Conservation (phyloP, 1,139 yeast species). For the Saccharomyces hybrid region DNA sequence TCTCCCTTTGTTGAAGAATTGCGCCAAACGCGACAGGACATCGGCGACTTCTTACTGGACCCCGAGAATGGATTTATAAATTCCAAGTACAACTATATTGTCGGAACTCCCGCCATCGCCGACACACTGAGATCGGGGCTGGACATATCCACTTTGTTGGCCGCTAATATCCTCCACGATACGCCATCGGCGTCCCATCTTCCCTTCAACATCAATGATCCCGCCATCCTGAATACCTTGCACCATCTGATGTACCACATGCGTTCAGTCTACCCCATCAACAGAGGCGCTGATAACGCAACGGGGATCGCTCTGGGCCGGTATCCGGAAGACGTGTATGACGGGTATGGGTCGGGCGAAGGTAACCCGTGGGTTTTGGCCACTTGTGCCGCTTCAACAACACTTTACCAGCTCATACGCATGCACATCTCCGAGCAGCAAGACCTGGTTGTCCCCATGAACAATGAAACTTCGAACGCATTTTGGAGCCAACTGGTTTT, state of each 20-base stretch:
- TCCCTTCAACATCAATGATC: slow-evolving; percentile 55
- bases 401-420: slow-evolving; percentile 35
- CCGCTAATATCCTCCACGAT: slow-evolving; percentile 55
- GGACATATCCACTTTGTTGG: slow-evolving; percentile 74
- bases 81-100: slow-evolving; percentile 44
- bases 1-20: slow-evolving; percentile 4
- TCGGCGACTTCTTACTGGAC: background rate
- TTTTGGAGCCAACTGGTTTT: slow-evolving; percentile 13
- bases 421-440: slow-evolving; percentile 31
- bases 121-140: slow-evolving; percentile 53
- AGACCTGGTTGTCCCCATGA: slow-evolving; percentile 31
- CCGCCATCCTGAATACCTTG: slow-evolving; percentile 51
- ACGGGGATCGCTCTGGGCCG: slow-evolving; percentile 76
- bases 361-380: slow-evolving; percentile 97
- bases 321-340: slow-evolving; percentile 88
- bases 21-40: slow-evolving; percentile 20
- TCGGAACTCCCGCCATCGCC: slow-evolving; percentile 58
- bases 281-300: slow-evolving; percentile 40
- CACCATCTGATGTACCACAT: slow-evolving; percentile 55
- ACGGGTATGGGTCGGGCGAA: slow-evolving; percentile 63
- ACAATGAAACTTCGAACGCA: slow-evolving; percentile 24
- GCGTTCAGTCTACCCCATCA: slow-evolving; percentile 69
- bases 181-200: slow-evolving; percentile 30
- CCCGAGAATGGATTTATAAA: slow-evolving; percentile 20
- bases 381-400: slow-evolving; percentile 65